Base-by-base conservation (phyloP, 169 alveolate genomes). In the Cryptosporidium meleagridis region DNA sequence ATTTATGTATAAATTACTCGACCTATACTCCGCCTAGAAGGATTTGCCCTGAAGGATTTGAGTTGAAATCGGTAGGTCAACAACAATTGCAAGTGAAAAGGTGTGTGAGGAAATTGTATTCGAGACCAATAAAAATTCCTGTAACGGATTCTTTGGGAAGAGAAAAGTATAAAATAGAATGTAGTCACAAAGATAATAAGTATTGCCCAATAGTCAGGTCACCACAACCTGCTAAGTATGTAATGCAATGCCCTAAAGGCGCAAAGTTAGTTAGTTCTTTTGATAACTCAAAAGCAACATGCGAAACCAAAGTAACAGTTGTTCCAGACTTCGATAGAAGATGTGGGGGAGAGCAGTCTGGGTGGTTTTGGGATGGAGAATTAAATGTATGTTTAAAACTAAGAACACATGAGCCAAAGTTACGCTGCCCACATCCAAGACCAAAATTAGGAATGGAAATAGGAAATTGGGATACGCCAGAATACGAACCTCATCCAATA, bases 381-480 rank as follows among this genome's bases (percentile, higher is more conserved):
- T 61, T 65, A 29, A 41, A 29, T 8, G 39, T 68, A 9, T 80
- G 89, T 31, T 37, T 80, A 31, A 80, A 65, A 51, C 29, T 80
- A 26, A 59, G 75, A 62, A 80, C 89, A 29, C 68, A 59, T n/a
- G 89, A 80, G 18, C 89, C 89, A 10, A 80, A 80, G 53, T 29
- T 80, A 16, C 37, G 89, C 8, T 80, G 89, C 29, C 89, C 89
- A 31, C 75, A 80, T 48, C 89, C 89, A 21, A 37, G 69, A 18
- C 89, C 89, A 18, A 67, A 61, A 18, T 33, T 58, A 16, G 89
- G 89, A n/a, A 35, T 44, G 55, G 89, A 65, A 45, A 45, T 80
- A 14, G 89, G 89, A 16, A 65, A 80, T 65, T 80, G 89, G 89
- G 89, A 80, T n/a, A 80, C 89, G 12, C 89, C 89, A 12, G 89